Evolutionary conservation across 768 basidiomycete species (phyloP).

Genomic region (Multifurca ochricompacta): DNA sequence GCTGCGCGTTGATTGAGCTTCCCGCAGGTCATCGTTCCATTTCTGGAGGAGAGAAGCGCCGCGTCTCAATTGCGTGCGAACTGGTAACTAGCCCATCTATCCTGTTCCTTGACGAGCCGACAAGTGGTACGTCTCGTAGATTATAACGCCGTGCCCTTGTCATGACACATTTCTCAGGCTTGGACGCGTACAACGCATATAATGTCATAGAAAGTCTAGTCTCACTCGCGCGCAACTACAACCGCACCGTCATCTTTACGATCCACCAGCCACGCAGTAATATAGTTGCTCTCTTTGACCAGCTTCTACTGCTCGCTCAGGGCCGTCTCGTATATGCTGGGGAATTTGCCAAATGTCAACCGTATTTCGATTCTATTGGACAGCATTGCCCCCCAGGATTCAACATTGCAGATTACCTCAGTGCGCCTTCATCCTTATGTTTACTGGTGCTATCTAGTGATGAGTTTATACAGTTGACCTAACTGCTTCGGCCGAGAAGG

Average conservation of each 20-base stretch:
- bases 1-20: neutral
- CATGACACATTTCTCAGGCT: constrained; percentile 38
- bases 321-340: constrained; percentile 86
- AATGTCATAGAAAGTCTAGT: constrained; percentile 90
- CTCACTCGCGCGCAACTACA: constrained; percentile 78
- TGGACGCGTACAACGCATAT: constrained; percentile 92
- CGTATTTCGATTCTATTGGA: constrained; percentile 73
- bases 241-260: constrained; percentile 93
- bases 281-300: constrained; percentile 93
- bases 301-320: constrained; percentile 75
- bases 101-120: constrained; percentile 94
- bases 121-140: constrained; percentile 59
- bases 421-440: constrained; percentile 37
- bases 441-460: neutral
- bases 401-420: constrained; percentile 95
- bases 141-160: neutral
- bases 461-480: constrained; percentile 33
- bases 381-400: constrained; percentile 87
- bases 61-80: constrained; percentile 97
- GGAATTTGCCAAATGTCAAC: constrained; percentile 62
- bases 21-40: constrained; percentile 75
- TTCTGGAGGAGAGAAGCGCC: constrained; percentile 94
- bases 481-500: constrained; percentile 38
- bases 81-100: constrained; percentile 96
- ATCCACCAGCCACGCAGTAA: constrained; percentile 98